Evolutionary conservation across 139 green algal species (phyloP), one percentile per base, ranked within the genome.

Genomic region (Micractinium sp.): DNA sequence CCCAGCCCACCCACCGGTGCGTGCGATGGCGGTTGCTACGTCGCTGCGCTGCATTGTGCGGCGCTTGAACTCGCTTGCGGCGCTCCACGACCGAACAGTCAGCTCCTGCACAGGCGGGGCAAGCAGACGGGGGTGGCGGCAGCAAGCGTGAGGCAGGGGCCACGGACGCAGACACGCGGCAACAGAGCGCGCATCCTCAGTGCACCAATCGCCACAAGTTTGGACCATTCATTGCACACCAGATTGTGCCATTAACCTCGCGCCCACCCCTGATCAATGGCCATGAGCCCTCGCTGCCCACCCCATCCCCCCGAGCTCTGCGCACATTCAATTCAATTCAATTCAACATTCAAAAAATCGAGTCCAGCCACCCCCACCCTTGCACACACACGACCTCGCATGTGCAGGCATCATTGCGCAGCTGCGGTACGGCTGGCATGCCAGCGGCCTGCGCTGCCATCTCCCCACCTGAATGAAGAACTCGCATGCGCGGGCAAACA

Each of bases 401-500:
- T n/a, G n/a, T n/a, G n/a, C n/a, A n/a, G n/a, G n/a, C n/a, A n/a
- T n/a, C n/a, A n/a, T n/a, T n/a, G 67, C 67, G 14, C 27, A 92
- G 99, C 99, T 33, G 69, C 63, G 18, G 69, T 22, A 33, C 36
- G 66, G 69, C 69, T 2, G 27, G 47, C 47, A 56, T 9, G 47
- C 47, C 47, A 56, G 7, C 47, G 47, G 7, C 47, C 47, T 56
- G n/a, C 31, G 0, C n/a, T 78, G 31, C 31, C 36, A 81, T 31
- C 25, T 29, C 5, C 76, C 1, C 20, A 82, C 76, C 76, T 77
- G 76, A 29, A 91, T 91, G 89, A 91, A 91, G 94, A 99, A 97
- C 92, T 99, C 98, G 90, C 97, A 99, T 3, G 98, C 98, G 93
- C 98, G 99, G 53, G 97, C 96, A 92, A 99, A 99, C 23, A 99